Base-by-base conservation (phyloP, 371 early-diverging fungal species). In the Enteropsectra breve region DNA sequence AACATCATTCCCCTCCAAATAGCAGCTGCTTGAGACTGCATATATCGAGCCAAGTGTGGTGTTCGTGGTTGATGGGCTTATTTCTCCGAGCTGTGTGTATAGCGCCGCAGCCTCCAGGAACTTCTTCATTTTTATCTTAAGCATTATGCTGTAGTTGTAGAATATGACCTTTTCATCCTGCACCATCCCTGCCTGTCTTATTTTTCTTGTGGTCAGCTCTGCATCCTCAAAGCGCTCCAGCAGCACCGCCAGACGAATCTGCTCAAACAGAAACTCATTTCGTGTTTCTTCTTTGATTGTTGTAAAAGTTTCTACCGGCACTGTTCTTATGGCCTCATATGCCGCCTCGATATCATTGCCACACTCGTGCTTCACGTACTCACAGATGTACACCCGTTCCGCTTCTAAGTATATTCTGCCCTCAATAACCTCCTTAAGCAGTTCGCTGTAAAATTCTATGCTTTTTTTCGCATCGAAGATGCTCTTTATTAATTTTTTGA, bases 301-400 rank as follows among this genome's bases (percentile, higher is more conserved):
- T 13, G 74, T 72, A 66, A 80, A 80, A 45, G 81, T 80, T 49
- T 80, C 81, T 18, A 78, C 55, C 26, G 78, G 73, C 5, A 80
- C 69, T 36, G 66, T 49, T 43, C 69, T 68, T 29, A 78, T 58
- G 34, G 61, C 38, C 37, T 61, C 52, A 34, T 78, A 45, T 4
- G 75, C 76, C 46, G 60, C 47, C 29, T 62, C 52, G 13, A 15
- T 15, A 21, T 62, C 54, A 0, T 50, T 48, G n/a, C 34, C 23
- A 23, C 13, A 13, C 43, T 60, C 75, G 4, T 63, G 52, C 48
- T 70, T 76, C 4, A 80, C 52, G 11, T 61, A 32, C 28, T 70
- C 58, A 21, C 72, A 67, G n/a, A 76, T 52, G 24, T 61, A 32
- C 21, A 78, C 47, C 40, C 81, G 54, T 56, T 78, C 68, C 28